Conservation (phyloP, 441 rosid genomes). For the Erysimum pusillum region DNA sequence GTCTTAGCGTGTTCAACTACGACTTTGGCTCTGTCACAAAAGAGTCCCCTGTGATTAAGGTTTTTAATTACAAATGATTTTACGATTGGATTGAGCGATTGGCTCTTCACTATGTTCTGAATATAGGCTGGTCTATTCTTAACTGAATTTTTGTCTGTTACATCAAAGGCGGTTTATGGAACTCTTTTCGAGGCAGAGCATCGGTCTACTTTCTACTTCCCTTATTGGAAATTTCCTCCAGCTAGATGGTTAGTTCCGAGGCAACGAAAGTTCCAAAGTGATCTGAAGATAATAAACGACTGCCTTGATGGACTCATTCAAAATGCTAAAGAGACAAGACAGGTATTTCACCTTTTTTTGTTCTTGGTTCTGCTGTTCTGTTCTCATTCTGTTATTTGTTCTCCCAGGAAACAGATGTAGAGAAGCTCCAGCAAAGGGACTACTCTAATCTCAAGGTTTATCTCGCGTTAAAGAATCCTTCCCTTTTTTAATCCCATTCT, state of each 20-base stretch:
- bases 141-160: slow-evolving; percentile 19
- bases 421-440: slow-evolving; percentile 90
- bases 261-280: slow-evolving; percentile 82
- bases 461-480: not conserved
- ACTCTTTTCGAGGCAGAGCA: slow-evolving; percentile 99
- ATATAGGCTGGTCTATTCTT: too few relatives aligned
- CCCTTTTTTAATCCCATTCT: not conserved
- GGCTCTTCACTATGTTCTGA: too few relatives aligned
- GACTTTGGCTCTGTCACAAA: slow-evolving; percentile 94
- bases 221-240: slow-evolving; percentile 94
- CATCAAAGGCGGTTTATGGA: slow-evolving; percentile 89
- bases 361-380: not conserved
- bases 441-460: slow-evolving; percentile 79
- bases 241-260: slow-evolving; percentile 93
- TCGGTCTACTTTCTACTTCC: slow-evolving; percentile 95
- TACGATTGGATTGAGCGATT: too few relatives aligned
- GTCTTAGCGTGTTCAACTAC: slow-evolving; percentile 91
- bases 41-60: slow-evolving; percentile 97
- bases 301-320: slow-evolving; percentile 92
- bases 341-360: slow-evolving; percentile 51
- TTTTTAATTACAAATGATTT: too few relatives aligned
- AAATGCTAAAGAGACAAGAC: slow-evolving; percentile 93
- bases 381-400: slow-evolving; percentile 6
- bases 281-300: slow-evolving; percentile 88
- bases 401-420: slow-evolving; percentile 89